Evolutionary conservation across 116 monocot genomes (phyloP).

Genomic region (Papilionanthe hybrid): DNA sequence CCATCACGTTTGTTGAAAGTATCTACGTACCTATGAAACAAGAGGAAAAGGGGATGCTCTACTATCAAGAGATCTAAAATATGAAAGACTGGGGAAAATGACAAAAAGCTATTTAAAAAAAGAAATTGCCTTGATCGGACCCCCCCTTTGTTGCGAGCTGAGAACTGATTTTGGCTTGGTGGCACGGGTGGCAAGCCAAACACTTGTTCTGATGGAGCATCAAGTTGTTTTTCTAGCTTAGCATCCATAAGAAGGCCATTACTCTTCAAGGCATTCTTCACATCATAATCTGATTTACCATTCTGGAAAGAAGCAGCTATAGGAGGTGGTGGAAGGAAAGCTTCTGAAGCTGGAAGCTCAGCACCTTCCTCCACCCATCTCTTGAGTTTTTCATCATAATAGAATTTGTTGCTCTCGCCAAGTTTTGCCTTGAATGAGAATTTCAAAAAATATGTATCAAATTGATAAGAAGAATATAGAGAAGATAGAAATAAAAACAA

Average conservation of each 20-base stretch:
- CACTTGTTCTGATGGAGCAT: conserved; percentile 28
- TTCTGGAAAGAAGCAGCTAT: conserved; percentile 46
- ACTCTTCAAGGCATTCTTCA: conserved; percentile 31
- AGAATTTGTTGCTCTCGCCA: conserved; percentile 89
- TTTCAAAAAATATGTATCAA: neutral
- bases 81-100: neutral
- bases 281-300: conserved; percentile 32
- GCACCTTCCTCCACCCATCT: conserved; percentile 96
- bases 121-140: conserved; percentile 71
- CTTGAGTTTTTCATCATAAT: conserved; percentile 94
- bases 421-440: conserved; percentile 61
- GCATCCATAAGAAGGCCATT: conserved; percentile 25
- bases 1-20: conserved; percentile 81
- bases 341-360: conserved; percentile 49
- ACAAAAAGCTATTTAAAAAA: neutral
- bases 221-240: conserved; percentile 23
- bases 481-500: neutral
- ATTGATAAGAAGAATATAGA: neutral
- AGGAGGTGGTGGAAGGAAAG: conserved; percentile 62
- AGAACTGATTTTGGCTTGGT: conserved; percentile 74
- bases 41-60: neutral
- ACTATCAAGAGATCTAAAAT: neutral
- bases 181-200: conserved; percentile 70
- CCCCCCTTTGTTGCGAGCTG: conserved; percentile 54
- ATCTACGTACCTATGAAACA: conserved; percentile 70